Evolutionary conservation across 2,329 filamentous ascomycete species (phyloP).

Genomic region (Claviceps spartinae): DNA sequence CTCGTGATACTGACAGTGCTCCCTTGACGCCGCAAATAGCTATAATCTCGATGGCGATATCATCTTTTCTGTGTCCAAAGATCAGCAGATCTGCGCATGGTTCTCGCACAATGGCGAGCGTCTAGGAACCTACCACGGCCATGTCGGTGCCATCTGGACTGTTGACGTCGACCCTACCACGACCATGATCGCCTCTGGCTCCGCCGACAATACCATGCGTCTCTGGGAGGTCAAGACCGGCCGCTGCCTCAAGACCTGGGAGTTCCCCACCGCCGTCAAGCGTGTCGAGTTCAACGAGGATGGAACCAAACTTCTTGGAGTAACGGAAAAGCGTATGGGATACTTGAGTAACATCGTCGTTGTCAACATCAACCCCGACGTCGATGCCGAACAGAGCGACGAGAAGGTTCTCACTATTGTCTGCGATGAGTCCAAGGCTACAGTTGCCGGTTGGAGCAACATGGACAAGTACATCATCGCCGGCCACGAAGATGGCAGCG

Average conservation of each 20-base stretch:
- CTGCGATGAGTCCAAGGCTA: slow-evolving; percentile 92
- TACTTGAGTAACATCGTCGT: slow-evolving; percentile 90
- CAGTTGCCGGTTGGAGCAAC: slow-evolving; percentile 93
- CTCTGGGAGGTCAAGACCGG: slow-evolving; percentile 94
- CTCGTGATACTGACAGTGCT: slow-evolving; percentile 1
- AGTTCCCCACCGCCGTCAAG: slow-evolving; percentile 94
- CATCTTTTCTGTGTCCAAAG: slow-evolving; percentile 90
- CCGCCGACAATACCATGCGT: slow-evolving; percentile 95
- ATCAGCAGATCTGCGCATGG: slow-evolving; percentile 95
- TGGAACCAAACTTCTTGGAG: slow-evolving; percentile 75
- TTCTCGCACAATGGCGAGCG: slow-evolving; percentile 96
- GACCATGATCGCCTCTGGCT: slow-evolving; percentile 83
- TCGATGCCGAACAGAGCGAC: slow-evolving; percentile 68
- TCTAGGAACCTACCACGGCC: slow-evolving; percentile 89
- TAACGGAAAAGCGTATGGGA: slow-evolving; percentile 98
- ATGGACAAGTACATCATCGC: slow-evolving; percentile 92
- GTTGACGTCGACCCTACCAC: slow-evolving; percentile 91
- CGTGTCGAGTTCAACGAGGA: slow-evolving; percentile 95
- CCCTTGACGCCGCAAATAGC: slow-evolving; percentile 25
- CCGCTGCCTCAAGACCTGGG: slow-evolving; percentile 91
- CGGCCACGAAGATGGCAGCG: slow-evolving; percentile 88
- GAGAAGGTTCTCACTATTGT: slow-evolving; percentile 79
- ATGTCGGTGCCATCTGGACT: slow-evolving; percentile 97
- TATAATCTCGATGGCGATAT: slow-evolving; percentile 94
- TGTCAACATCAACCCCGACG: slow-evolving; percentile 74